Base-by-base conservation (phyloP, 441 rosid genomes). In the Corymbia citriodora region DNA sequence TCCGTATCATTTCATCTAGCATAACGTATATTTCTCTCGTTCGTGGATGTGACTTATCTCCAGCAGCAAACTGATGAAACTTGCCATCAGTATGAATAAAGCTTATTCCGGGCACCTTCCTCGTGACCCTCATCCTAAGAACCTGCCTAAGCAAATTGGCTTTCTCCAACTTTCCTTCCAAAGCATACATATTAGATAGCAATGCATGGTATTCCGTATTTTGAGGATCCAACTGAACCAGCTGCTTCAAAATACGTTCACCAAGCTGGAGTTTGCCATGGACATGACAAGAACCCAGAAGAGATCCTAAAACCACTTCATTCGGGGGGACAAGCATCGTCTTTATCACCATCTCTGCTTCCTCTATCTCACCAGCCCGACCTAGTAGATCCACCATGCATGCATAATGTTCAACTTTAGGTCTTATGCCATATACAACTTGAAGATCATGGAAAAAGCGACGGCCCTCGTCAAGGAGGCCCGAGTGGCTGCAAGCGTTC, bases 311-410 rank as follows among this genome's bases (percentile, higher is more conserved):
- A 89, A 96, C 97, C 91, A 97, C 96, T 93, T 95, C 97, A 90
- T 96, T 97, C 1, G 97, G 98, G 54, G 95, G 95, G 89, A 97
- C 91, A 88, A 97, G 95, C 99, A 97, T 97, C 55, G 92, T 92
- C 92, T 89, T 94, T 90, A 96, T 93, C 88, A 92, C 88, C 50
- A 27, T 90, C 90, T 93, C 94, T 79, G 99, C 99, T 93, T 96
- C 99, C 91, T 96, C 97, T 90, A 97, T 90, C 87, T 89, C 93
- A 88, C 97, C 97, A 63, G 97, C 96, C 72, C 97, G 94, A 21
- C 99, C 99, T n/a, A 96, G 93, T 90, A 97, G 94, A 96, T 97
- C 99, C 85, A 97, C 98, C 96, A 97, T 94, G 92, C 99, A 97
- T 90, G 97, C 97, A 92, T 96, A 97, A 93, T 96, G 99, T 90